phyloP scores from a whole-genome alignment of 2,329 filamentous ascomycete species.

The Calcarisporium arbuscula region DNA sequence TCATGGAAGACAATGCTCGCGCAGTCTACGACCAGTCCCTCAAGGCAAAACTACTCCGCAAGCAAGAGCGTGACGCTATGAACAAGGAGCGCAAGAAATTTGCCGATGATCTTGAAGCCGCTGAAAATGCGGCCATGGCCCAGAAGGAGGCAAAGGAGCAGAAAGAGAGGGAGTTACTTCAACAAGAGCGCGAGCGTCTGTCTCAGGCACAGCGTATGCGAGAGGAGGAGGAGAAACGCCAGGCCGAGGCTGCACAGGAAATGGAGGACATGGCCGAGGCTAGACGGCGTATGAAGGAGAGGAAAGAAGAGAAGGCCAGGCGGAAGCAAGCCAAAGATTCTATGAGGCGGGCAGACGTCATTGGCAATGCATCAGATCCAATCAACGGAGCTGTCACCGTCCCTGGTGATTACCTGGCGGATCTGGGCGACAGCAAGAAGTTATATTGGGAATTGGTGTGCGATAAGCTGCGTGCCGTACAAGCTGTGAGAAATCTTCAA shows the following conservation, averaged over 20 bases:
- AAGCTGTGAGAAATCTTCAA: slow-evolving; percentile 26
- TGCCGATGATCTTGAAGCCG: slow-evolving; percentile 78
- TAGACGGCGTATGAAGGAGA: slow-evolving; percentile 29
- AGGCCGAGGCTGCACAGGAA: slow-evolving; percentile 31
- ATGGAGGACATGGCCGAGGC: slow-evolving; percentile 32
- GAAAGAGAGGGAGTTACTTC: slow-evolving; percentile 24
- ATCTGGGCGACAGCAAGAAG: slow-evolving; percentile 22
- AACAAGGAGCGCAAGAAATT: slow-evolving; percentile 67
- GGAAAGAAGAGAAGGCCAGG: slow-evolving; percentile 33
- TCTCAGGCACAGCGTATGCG: slow-evolving; percentile 30
- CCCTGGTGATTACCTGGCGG: slow-evolving; percentile 27
- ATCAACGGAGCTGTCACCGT: slow-evolving; percentile 28
- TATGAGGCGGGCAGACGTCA: slow-evolving; percentile 18
- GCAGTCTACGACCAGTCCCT: slow-evolving; percentile 73
- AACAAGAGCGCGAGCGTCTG: slow-evolving; percentile 30
- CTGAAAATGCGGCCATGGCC: slow-evolving; percentile 62
- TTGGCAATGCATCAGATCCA: slow-evolving; percentile 17
- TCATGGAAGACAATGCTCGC: slow-evolving; percentile 64
- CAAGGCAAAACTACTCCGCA: slow-evolving; percentile 62
- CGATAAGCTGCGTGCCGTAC: slow-evolving; percentile 33
- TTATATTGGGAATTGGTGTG: slow-evolving; percentile 35
- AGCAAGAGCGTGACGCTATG: slow-evolving; percentile 66
- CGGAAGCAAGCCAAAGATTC: slow-evolving; percentile 30
- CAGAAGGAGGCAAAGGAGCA: slow-evolving; percentile 44
- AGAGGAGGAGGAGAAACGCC: slow-evolving; percentile 28